These are phyloP conservation scores for Salvia rosmarinus DNA, from an alignment of 257 asterid genomes.

Conservation along the genomic window DNA sequence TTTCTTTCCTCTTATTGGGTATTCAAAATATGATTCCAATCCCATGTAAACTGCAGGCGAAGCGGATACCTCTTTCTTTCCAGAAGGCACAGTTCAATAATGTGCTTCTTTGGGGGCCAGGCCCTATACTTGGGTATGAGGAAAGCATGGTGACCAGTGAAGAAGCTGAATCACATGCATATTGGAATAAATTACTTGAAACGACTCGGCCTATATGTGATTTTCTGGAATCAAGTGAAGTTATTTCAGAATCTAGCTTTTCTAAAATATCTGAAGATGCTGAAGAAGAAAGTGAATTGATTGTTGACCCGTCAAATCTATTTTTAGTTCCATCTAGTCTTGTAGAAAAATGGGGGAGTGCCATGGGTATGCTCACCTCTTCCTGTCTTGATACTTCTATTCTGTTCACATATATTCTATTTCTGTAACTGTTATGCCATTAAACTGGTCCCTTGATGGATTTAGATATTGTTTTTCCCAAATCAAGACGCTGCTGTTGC, in stretches of 20 bases:
- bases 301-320: slow-evolving; percentile 35
- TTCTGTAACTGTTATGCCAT: slow-evolving; percentile 20
- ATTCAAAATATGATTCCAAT: slow-evolving; percentile 16
- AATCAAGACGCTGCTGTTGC: slow-evolving; percentile 90
- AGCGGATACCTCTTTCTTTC: slow-evolving; percentile 66
- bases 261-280: slow-evolving; percentile 42
- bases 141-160: slow-evolving; percentile 40
- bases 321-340: slow-evolving; percentile 71
- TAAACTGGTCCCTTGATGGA: slow-evolving; percentile 32
- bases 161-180: slow-evolving; percentile 45
- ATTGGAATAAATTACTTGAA: slow-evolving; percentile 52
- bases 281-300: slow-evolving; percentile 43
- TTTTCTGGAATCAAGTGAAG: slow-evolving; percentile 48
- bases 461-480: slow-evolving; percentile 89
- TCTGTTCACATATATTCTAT: slow-evolving; percentile 26
- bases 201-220: slow-evolving; percentile 63
- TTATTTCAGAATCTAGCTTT: slow-evolving; percentile 37
- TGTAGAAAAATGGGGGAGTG: slow-evolving; percentile 90
- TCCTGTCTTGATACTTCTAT: slow-evolving; percentile 13
- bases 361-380: slow-evolving; percentile 83
- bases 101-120: slow-evolving; percentile 62
- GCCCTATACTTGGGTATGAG: slow-evolving; percentile 53
- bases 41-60: slow-evolving; percentile 63
- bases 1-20: neutral
- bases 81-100: slow-evolving; percentile 52